Base-by-base conservation (phyloP, 2,329 filamentous ascomycete genomes). In the Sphaerulina vaccinii region DNA sequence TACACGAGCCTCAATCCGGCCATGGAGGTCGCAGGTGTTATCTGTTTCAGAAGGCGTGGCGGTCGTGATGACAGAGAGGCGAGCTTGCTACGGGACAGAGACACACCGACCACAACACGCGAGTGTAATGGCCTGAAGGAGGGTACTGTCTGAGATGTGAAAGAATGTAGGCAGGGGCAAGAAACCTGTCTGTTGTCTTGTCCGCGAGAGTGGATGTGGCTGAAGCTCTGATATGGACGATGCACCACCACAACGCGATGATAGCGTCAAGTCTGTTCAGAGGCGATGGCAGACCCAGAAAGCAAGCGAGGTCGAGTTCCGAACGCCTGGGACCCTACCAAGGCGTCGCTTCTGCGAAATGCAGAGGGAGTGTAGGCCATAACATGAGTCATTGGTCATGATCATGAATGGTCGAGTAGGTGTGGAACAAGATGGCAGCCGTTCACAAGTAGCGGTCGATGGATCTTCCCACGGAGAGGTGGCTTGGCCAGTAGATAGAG, bases 301-400 rank as follows among this genome's bases (percentile, higher is more conserved):
- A 37, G 33, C 37, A 29, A 27, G 49, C 35, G 19, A 21, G 22
- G 44, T 23, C 51, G 29, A 43, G 35, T 35, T 56, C 56, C 56
- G 50, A 44, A 53, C 33, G 53, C 40, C 53, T 54, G 56, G 56
- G 52, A 42, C 40, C n/a, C 35, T 15, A 46, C 51, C 43, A 57
- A 54, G 45, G 46, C 40, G 32, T 32, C 15, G 42, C 45, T 21
- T 42, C 47, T 51, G 47, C 13, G 39, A 38, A 40, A 27, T 37
- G 40, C 36, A 45, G 54, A 48, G 37, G 37, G 55, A 51, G 29
- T 51, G 55, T n/a, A 39, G 49, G 49, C 49, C 18, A 36, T 23
- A 48, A 51, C 47, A 53, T 58, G 56, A 58, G 46, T 58, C 56
- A 58, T 49, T 54, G 47, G 52, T 55, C 55, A 55, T 55, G 46